Conservation (phyloP, 495 filamentous ascomycete genomes). For the Trichocladium antarcticum region DNA sequence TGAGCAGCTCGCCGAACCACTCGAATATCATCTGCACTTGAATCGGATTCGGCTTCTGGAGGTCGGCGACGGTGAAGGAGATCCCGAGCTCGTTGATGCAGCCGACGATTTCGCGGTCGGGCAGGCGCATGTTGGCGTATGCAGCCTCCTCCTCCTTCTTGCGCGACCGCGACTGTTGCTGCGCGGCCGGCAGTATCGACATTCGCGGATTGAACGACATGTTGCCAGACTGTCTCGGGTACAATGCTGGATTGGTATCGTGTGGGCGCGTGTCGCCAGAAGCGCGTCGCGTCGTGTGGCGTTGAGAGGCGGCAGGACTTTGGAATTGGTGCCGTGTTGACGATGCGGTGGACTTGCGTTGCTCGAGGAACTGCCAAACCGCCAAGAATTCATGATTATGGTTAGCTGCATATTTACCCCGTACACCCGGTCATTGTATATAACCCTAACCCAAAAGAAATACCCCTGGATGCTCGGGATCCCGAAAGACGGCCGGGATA, state of each 20-base stretch:
- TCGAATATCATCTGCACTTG: conserved; percentile 95
- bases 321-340: not conserved
- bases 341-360: too few species aligned
- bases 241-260: not conserved
- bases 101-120: conserved; percentile 82
- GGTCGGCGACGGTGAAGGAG: conserved; percentile 72
- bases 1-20: conserved; percentile 88
- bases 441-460: too few species aligned
- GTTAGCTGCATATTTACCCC: too few species aligned
- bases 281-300: not conserved
- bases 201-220: conserved; percentile 71
- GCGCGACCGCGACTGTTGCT: conserved; percentile 49
- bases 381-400: too few species aligned
- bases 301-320: not conserved
- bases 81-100: conserved; percentile 96
- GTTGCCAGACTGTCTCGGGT: conserved; percentile 3
- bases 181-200: conserved; percentile 50
- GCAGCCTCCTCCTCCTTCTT: conserved; percentile 70
- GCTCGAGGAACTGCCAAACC: too few species aligned
- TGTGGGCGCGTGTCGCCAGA: not conserved
- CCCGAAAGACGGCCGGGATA: too few species aligned
- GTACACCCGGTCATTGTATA: too few species aligned
- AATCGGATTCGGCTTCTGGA: conserved; percentile 84
- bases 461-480: too few species aligned
- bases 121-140: conserved; percentile 75